Evolutionary conservation across 2,329 filamentous ascomycete genomes (phyloP), one percentile per base, ranked within the genome.

Genomic region (Aspergillus tubingensis): DNA sequence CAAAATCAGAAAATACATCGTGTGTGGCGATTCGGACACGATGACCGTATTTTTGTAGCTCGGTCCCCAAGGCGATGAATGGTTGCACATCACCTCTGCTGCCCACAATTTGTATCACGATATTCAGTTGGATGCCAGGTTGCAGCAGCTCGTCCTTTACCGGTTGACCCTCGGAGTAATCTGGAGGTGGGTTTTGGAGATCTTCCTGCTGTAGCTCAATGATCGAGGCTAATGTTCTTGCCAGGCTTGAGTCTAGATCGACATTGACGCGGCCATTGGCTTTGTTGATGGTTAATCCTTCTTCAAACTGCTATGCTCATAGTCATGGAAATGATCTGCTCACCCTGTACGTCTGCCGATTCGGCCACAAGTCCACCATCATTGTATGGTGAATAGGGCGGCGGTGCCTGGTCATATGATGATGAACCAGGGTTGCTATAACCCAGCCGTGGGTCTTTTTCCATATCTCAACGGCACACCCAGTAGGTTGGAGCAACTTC

Each of bases 31-130:
- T 73, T 2, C 85, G 80, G 2, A 87, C 82, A 8, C 84, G 80
- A 65, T 87, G 84, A 2, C 81, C 80, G 57, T 82, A 76, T 2
- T 75, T 72, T 63, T 83, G 78, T 0, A 87, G 68, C 11, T 80
- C 78, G 38, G 78, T 80, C 0, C 83, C 85, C 1, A 88, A 74
- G 0, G 85, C 83, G 54, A 88, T 75, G 57, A 88, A 87, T 0
- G 85, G 85, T 60, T 88, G 85, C 0, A 86, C 82, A 67, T 86
- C 83, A 8, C 83, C 83, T 8, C 8, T 84, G 79, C 67, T 88
- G 79, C 43, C 85, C 75, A 86, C 83, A 2, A 85, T 81, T 58
- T 85, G 83, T 54, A 85, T 83, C 4, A 85, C 82, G 47, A 85
- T 80, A 57, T 85, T 85, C 21, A 84, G 70, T n/a, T 68, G 64